phyloP scores from a whole-genome alignment of 306 rosid genomes.

The Myrica gale region DNA sequence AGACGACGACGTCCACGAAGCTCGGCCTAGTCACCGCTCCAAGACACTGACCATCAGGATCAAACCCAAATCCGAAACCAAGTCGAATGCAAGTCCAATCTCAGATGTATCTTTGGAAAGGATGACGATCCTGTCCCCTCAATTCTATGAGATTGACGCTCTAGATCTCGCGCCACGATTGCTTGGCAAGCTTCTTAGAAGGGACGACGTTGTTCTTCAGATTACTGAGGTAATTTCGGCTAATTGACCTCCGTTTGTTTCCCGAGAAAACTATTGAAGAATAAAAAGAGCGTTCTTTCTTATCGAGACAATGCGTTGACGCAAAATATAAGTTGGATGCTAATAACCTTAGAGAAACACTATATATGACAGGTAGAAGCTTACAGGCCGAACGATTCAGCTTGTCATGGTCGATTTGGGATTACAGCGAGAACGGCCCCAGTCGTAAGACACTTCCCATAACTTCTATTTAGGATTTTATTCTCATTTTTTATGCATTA shows the following conservation, averaged over 20 bases:
- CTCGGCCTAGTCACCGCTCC: slow-evolving; percentile 30
- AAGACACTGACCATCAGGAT: slow-evolving; percentile 21
- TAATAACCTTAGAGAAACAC: slow-evolving; percentile 7
- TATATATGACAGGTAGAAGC: slow-evolving; percentile 72
- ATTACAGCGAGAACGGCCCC: slow-evolving; percentile 89
- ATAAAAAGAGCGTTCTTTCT: no score
- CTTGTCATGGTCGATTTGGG: slow-evolving; percentile 89
- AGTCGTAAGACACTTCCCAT: slow-evolving; percentile 51
- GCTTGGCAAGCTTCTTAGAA: slow-evolving; percentile 74
- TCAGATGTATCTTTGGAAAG: slow-evolving; percentile 16
- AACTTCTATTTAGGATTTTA: neutral
- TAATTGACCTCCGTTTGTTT: slow-evolving; percentile 3
- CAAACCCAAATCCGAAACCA: slow-evolving; percentile 25
- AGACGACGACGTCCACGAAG: slow-evolving; percentile 1
- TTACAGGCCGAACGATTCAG: slow-evolving; percentile 77
- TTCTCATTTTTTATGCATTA: neutral
- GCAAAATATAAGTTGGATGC: neutral
- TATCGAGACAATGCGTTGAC: no score
- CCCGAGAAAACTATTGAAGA: neutral
- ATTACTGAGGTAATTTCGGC: slow-evolving; percentile 64
- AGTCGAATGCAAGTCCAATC: slow-evolving; percentile 1
- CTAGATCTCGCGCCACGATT: slow-evolving; percentile 82
- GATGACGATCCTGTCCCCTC: slow-evolving; percentile 44
- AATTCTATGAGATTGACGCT: slow-evolving; percentile 73
- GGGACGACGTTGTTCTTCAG: slow-evolving; percentile 83